phyloP scores from a whole-genome alignment of 768 basidiomycete species.

The Ramaria sp. region DNA sequence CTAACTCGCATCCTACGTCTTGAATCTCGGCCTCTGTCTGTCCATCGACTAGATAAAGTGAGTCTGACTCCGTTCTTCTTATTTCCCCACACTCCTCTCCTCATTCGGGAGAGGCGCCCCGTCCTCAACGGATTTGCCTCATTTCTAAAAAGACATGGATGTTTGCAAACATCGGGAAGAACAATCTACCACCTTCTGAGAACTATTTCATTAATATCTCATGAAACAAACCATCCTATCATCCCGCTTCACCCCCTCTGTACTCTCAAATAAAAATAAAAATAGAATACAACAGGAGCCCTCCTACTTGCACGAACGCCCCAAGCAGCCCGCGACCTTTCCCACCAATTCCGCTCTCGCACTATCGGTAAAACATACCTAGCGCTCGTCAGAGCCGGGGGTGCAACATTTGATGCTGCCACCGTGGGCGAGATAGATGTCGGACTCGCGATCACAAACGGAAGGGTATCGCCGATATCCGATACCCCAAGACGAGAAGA shows the following conservation, averaged over 20 bases:
- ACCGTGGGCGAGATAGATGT: constrained; percentile 33
- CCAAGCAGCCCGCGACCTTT: constrained; percentile 33
- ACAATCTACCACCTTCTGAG: too few species aligned
- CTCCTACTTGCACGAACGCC: constrained; percentile 42
- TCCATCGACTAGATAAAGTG: constrained; percentile 64
- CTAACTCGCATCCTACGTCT: constrained; percentile 22
- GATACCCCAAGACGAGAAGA: too few species aligned
- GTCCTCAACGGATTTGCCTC: too few species aligned
- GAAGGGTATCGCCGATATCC: constrained; percentile 30
- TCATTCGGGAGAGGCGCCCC: too few species aligned
- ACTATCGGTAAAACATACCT: constrained; percentile 48
- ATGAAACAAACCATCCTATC: not conserved
- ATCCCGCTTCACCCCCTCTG: not conserved
- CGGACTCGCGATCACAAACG: constrained; percentile 33
- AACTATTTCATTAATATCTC: not conserved
- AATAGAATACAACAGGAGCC: constrained; percentile 51
- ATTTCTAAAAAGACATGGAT: too few species aligned
- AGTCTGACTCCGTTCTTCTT: not conserved
- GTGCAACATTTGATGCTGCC: constrained; percentile 30
- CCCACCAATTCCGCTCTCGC: constrained; percentile 40
- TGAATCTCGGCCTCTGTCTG: constrained; percentile 29
- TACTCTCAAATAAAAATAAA: not conserved
- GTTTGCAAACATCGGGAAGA: too few species aligned
- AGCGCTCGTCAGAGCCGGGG: constrained; percentile 47
- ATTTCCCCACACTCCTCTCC: too few species aligned